phyloP scores from a whole-genome alignment of 176 grass and related monocot genomes.

The Ananas comosus region DNA sequence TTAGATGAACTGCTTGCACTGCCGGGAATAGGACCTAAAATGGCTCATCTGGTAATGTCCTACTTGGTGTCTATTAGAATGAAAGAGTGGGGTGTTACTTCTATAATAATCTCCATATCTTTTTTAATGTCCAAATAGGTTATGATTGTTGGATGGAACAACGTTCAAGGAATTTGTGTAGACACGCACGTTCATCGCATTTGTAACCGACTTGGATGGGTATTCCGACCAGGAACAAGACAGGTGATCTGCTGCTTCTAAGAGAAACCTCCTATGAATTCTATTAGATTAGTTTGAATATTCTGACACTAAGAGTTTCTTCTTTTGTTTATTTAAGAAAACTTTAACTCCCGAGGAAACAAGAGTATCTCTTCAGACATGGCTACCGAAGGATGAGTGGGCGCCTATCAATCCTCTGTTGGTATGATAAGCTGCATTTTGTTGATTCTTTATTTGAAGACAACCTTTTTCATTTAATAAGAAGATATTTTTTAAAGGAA shows the following conservation, averaged over 20 bases:
- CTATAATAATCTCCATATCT: neutral
- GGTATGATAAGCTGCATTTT: slow-evolving; percentile 29
- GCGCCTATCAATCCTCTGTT: slow-evolving; percentile 77
- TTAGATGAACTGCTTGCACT: slow-evolving; percentile 68
- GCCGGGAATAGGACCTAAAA: slow-evolving; percentile 92
- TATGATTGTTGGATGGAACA: slow-evolving; percentile 93
- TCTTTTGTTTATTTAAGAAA: slow-evolving; percentile 38
- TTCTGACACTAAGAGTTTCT: neutral
- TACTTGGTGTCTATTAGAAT: neutral
- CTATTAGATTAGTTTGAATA: neutral
- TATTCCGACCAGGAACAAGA: slow-evolving; percentile 56
- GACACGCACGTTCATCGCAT: slow-evolving; percentile 99
- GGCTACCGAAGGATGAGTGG: slow-evolving; percentile 96
- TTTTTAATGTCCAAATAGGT: slow-evolving; percentile 38
- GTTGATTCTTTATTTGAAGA: neutral
- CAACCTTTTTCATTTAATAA: neutral
- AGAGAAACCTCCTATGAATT: neutral
- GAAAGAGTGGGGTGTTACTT: neutral
- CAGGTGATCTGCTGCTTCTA: slow-evolving; percentile 39
- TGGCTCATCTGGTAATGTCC: slow-evolving; percentile 73
- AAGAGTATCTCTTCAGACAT: slow-evolving; percentile 79
- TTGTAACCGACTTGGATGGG: slow-evolving; percentile 92
- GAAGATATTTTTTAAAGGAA: too few relatives aligned
- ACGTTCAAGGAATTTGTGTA: slow-evolving; percentile 95
- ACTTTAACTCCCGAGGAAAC: slow-evolving; percentile 79